phyloP scores from a whole-genome alignment of 140 eudicot species.

The Anethum foeniculum region DNA sequence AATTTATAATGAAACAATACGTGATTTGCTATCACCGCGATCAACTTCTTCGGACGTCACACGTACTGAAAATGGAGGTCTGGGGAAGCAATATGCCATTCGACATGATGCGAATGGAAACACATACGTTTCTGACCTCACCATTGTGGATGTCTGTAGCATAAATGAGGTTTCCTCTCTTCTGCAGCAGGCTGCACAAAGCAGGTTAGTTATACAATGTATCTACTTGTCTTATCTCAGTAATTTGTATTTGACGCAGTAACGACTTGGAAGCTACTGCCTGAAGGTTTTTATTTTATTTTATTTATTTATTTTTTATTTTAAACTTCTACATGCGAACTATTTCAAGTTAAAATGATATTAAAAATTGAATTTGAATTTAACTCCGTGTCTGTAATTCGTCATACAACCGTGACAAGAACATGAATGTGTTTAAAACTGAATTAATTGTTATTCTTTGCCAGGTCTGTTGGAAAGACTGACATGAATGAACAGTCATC shows the following conservation, averaged over 20 bases:
- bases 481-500: constrained; percentile 93
- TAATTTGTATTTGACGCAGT: neutral
- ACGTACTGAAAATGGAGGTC: constrained; percentile 33
- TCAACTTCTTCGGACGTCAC: constrained; percentile 35
- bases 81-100: constrained; percentile 58
- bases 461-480: constrained; percentile 94
- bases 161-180: constrained; percentile 69
- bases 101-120: constrained; percentile 86
- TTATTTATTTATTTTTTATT: too few species aligned
- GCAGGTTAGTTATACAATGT: constrained; percentile 49
- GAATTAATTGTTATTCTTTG: neutral
- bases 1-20: constrained; percentile 87
- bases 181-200: constrained; percentile 76
- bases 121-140: constrained; percentile 77
- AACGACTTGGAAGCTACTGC: neutral
- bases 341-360: neutral
- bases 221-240: neutral
- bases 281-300: too few species aligned
- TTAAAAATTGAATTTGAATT: neutral
- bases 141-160: constrained; percentile 72
- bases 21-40: constrained; percentile 54
- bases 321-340: neutral
- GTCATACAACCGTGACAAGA: neutral
- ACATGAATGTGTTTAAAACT: neutral
- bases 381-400: neutral